phyloP scores from a whole-genome alignment of 495 filamentous ascomycete genomes.

The Monascus purpureus region DNA sequence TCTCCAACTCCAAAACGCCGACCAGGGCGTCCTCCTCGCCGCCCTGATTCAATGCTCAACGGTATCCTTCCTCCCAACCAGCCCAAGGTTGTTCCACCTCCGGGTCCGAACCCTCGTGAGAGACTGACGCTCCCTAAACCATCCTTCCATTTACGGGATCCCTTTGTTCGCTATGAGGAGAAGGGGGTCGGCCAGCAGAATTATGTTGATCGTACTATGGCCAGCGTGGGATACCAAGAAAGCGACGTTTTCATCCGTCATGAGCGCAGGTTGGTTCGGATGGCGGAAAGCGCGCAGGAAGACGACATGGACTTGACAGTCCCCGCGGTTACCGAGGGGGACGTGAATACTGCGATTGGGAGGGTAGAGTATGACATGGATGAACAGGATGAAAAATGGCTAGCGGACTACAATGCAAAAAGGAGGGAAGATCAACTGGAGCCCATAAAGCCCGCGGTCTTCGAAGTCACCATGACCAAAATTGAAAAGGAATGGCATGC shows the following conservation, averaged over 20 bases:
- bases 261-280: constrained; percentile 62
- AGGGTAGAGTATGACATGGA: constrained; percentile 99
- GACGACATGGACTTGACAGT: constrained; percentile 64
- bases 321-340: constrained; percentile 44
- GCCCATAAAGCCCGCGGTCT: constrained; percentile 77
- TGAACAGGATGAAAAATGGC: constrained; percentile 95
- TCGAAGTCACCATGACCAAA: constrained; percentile 95
- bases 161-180: constrained; percentile 48
- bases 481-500: constrained; percentile 98
- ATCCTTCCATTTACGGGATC: constrained; percentile 40
- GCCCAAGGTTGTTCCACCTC: constrained; percentile 45
- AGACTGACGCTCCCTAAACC: constrained; percentile 52
- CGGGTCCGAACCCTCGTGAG: constrained; percentile 53
- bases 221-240: constrained; percentile 87
- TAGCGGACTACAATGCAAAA: constrained; percentile 67
- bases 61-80: constrained; percentile 43
- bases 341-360: constrained; percentile 46
- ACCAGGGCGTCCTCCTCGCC: constrained; percentile 48
- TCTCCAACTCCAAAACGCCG: constrained; percentile 38
- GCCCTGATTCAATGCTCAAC: constrained; percentile 45
- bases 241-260: constrained; percentile 75
- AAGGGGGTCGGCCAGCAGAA: constrained; percentile 46
- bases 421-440: constrained; percentile 59
- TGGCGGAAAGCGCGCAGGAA: constrained; percentile 61
- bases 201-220: constrained; percentile 84